Evolutionary conservation across 176 grass and related monocot species (phyloP).

Genomic region (Rhynchospora breviuscula): DNA sequence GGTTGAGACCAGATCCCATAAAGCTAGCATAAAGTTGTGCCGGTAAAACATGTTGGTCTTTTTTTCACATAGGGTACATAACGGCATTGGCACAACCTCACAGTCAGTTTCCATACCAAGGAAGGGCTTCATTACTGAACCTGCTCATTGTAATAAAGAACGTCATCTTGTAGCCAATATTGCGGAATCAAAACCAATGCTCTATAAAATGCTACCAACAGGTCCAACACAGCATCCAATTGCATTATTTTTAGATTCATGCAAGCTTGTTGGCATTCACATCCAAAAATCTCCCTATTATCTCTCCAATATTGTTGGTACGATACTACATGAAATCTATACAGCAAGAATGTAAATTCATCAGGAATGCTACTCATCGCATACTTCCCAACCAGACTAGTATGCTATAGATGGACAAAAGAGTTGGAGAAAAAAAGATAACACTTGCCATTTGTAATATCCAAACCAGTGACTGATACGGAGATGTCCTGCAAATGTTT

Average conservation of each 20-base stretch:
- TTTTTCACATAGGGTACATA: not conserved
- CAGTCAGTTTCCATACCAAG: not conserved
- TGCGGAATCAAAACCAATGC: no score
- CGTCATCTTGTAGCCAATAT: not conserved
- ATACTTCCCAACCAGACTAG: not conserved
- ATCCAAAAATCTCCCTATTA: no score
- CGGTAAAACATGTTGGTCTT: not conserved
- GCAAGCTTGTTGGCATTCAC: no score
- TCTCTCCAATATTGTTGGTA: not conserved
- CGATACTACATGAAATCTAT: no score
- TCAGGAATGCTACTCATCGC: no score
- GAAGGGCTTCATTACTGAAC: not conserved
- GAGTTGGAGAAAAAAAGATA: not conserved
- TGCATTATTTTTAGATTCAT: no score
- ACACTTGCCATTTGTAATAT: not conserved
- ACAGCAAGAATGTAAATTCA: no score
- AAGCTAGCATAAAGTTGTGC: not conserved
- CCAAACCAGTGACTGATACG: not conserved
- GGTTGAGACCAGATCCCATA: not conserved
- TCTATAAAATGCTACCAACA: no score
- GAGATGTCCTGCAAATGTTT: not conserved
- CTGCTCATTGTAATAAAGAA: not conserved
- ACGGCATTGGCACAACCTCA: not conserved
- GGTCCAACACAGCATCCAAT: not conserved
- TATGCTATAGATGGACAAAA: not conserved